Evolutionary conservation across 768 basidiomycete species (phyloP).

Genomic region (Coprinopsis strossmayeri): DNA sequence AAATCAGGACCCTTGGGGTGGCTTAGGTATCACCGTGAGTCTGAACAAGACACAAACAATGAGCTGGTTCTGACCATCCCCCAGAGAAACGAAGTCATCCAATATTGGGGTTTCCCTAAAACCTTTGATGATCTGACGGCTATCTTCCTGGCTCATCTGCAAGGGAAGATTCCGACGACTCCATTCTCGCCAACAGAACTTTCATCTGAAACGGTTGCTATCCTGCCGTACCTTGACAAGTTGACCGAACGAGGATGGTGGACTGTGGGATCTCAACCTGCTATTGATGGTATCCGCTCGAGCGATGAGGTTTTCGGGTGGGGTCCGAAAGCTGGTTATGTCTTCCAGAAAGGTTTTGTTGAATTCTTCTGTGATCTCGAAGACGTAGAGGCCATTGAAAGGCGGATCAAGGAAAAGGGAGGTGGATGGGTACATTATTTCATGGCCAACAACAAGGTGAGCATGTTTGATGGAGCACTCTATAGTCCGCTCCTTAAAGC

Average conservation of each 20-base stretch:
- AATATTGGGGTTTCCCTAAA: conserved; percentile 74
- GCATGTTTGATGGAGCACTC: conserved; percentile 20
- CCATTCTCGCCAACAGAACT: conserved; percentile 87
- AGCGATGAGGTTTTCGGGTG: conserved; percentile 82
- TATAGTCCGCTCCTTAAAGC: too few relatives aligned
- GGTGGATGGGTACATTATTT: conserved; percentile 76
- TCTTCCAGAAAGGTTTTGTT: conserved; percentile 96
- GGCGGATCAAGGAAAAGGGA: conserved; percentile 45
- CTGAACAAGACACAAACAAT: background rate
- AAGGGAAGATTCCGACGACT: conserved; percentile 64
- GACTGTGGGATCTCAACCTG: conserved; percentile 96
- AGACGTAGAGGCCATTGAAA: conserved; percentile 55
- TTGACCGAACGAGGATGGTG: conserved; percentile 83
- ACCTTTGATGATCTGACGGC: conserved; percentile 60
- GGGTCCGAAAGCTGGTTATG: conserved; percentile 89
- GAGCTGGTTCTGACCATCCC: background rate
- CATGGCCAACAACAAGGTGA: conserved; percentile 72
- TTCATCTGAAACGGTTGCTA: conserved; percentile 73
- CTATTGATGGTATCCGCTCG: conserved; percentile 74
- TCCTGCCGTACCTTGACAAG: conserved; percentile 68
- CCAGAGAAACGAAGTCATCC: conserved; percentile 56
- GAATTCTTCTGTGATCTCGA: conserved; percentile 82
- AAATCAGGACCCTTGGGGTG: conserved; percentile 70
- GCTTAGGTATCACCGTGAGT: conserved; percentile 52
- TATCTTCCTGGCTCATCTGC: conserved; percentile 78